Base-by-base conservation (phyloP, 2,329 filamentous ascomycete species). In the Nannizzia gypsea region DNA sequence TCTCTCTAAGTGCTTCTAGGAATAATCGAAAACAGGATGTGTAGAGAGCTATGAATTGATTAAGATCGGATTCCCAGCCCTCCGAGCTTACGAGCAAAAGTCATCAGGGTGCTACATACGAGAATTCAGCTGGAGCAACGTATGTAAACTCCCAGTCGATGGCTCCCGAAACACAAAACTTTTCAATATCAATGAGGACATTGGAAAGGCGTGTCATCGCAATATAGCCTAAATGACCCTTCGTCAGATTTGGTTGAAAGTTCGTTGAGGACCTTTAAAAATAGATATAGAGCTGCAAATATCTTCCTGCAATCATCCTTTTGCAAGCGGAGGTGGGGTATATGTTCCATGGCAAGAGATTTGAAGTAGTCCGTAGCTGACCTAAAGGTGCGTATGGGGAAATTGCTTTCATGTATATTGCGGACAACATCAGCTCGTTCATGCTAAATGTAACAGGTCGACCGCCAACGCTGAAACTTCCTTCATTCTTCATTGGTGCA, bases 391-490 rank as follows among this genome's bases (percentile, higher is more conserved):
- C 13, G 26, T 28, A 22, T 2, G 9, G 54, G 55, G 22, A 60
- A 54, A n/a, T 54, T 56, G 1, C 67, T 65, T 8, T 64, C 59
- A 3, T 67, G 66, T 6, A 69, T 40, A 8, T 56, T 6, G 67
- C 70, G 1, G 68, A 40, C 31, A 62, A 61, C 6, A 70, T 65
- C 13, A 71, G 65, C 63, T 76, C 70, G 58, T 71, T 77, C 73
- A 79, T 77, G 58, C 75, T 75, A 1, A 70, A 66, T 1, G 72
- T 74, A 2, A 79, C 58, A 2, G 75, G 75, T n/a, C 74, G 66
- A 20, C 44, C 20, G n/a, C 38, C 11, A 31, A 61, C 59, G 17
- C 15, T 62, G 44, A 60, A 61, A 28, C 55, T n/a, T 8, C 59
- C 59, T 46, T 60, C 34, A 11, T 42, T 31, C 2, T 17, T 6